Evolutionary conservation across 257 asterid genomes (phyloP).

Genomic region (Nicotiana sylvestris): DNA sequence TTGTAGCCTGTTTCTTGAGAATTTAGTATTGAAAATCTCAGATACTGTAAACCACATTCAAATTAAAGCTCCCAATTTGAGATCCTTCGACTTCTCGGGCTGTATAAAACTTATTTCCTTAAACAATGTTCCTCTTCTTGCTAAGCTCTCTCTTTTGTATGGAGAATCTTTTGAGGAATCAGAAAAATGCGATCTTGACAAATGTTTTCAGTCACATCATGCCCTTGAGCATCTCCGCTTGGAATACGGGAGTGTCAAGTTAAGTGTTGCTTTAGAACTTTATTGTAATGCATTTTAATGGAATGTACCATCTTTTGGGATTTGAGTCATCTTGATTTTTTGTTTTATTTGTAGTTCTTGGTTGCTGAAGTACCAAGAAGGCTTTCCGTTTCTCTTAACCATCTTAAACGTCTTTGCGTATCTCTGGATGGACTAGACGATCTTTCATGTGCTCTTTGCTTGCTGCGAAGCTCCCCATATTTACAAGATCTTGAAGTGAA

Average conservation of each 20-base stretch:
- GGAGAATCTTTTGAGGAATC: background rate
- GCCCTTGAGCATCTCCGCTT: background rate
- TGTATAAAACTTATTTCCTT: background rate
- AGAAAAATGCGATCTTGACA: background rate
- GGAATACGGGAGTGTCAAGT: background rate
- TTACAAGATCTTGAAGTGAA: background rate
- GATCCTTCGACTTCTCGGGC: background rate
- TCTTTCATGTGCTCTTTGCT: constrained; percentile 1
- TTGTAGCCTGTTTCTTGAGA: background rate
- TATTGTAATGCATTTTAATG: background rate
- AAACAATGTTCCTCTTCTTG: background rate
- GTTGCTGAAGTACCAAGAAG: background rate
- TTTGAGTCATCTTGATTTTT: background rate
- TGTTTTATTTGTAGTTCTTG: background rate
- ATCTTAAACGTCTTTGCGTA: background rate
- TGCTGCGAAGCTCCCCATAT: constrained; percentile 2
- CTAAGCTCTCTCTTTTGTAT: background rate
- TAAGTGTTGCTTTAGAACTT: background rate
- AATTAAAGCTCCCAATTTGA: background rate
- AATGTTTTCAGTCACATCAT: background rate
- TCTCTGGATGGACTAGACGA: background rate
- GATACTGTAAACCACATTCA: background rate
- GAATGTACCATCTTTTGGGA: background rate
- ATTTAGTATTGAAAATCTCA: background rate
- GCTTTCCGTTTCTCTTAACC: background rate